phyloP scores from a whole-genome alignment of 257 asterid species.

The Solanum chilense region DNA sequence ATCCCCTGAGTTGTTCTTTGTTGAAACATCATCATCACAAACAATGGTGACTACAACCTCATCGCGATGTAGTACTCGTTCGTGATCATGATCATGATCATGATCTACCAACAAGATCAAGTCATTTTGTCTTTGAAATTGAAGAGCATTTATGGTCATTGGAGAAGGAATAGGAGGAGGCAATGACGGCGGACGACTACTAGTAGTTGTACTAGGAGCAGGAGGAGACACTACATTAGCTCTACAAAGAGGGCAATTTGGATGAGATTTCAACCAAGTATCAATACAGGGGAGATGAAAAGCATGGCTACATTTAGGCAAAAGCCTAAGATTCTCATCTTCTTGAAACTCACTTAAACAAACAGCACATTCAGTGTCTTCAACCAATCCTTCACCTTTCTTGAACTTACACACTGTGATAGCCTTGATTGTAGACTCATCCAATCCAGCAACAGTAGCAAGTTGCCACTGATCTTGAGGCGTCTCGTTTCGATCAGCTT shows the following conservation, averaged over 20 bases:
- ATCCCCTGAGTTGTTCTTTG: background rate
- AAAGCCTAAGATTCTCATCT: slow-evolving; percentile 47
- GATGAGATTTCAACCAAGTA: slow-evolving; percentile 67
- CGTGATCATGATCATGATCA: slow-evolving; percentile 22
- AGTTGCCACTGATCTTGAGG: slow-evolving; percentile 33
- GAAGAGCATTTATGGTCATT: slow-evolving; percentile 3
- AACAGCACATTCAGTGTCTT: slow-evolving; percentile 65
- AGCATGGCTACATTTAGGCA: slow-evolving; percentile 86
- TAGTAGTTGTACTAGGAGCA: slow-evolving; percentile 15
- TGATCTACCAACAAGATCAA: slow-evolving; percentile 36
- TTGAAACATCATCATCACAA: background rate
- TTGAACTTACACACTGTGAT: slow-evolving; percentile 45
- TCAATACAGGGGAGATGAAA: slow-evolving; percentile 79
- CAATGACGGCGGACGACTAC: background rate
- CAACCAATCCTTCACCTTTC: slow-evolving; percentile 41
- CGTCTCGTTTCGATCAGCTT: slow-evolving; percentile 12
- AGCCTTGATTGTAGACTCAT: slow-evolving; percentile 40
- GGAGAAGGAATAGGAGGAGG: slow-evolving; percentile 1
- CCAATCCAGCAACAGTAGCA: slow-evolving; percentile 32
- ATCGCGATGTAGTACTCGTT: background rate
- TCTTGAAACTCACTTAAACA: slow-evolving; percentile 66
- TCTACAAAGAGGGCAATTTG: slow-evolving; percentile 79
- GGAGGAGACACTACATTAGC: slow-evolving; percentile 3
- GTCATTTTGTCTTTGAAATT: slow-evolving; percentile 23
- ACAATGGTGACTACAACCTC: slow-evolving; percentile 13